Evolutionary conservation across 768 basidiomycete species (phyloP), one percentile per base, ranked within the genome.

Genomic region (Panaeolus cyanescens): DNA sequence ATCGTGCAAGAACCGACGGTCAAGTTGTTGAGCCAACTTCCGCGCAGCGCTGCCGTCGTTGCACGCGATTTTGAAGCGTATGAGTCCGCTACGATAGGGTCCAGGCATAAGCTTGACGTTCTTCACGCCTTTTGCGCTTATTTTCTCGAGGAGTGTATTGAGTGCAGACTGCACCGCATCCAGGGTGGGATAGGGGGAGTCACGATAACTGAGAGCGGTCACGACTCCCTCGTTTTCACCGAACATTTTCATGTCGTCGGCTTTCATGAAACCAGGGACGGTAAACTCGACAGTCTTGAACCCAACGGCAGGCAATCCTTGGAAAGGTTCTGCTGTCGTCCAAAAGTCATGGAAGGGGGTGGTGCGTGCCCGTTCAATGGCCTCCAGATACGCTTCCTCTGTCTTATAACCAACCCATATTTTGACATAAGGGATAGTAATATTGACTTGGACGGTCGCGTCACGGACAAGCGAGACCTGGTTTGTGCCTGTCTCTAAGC

Each of bases 351-450:
- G 71, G 28, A 82, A 69, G 0, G 75, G 73, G 1, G 64, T 68
- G 0, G 71, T 73, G 15, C 77, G 73, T 0, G 84, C 75, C 0
- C 73, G 70, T 8, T 75, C 71, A 5, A 91, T 80, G 1, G 83
- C 90, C 20, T 71, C 67, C 22, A 80, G 71, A 0, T 91, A 91
- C 8, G 78, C 75, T 40, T 75, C 73, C 56, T 75, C 64, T 0
- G 77, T 81, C 0, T 74, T 68, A 65, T 89, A 93, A 1, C 92
- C 91, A 13, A 83, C 85, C 61, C 84, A 93, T 0, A 82, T 89
- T 1, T 76, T 75, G 40, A 79, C 79, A 19, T 73, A 71, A 0
- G 92, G 87, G 2, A 81, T 82, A 4, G 85, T 82, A 83, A 89
- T 90, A 15, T 77, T 70, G 32, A 93, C 71, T 15, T 82, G 81